phyloP scores from a whole-genome alignment of 371 early-diverging fungal genomes.

The Rhizomucor pusillus region DNA sequence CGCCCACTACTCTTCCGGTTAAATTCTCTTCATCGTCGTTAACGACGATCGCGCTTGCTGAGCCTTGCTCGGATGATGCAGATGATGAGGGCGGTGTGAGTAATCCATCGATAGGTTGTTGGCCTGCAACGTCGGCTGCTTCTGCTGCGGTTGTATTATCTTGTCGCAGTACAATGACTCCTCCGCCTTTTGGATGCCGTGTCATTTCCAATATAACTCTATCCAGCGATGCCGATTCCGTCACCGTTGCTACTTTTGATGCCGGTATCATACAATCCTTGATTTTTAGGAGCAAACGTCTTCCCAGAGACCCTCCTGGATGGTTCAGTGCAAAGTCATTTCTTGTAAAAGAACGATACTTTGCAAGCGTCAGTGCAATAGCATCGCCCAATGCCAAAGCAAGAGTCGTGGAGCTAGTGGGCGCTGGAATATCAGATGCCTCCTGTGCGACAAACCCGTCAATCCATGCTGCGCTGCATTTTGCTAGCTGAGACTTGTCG shows the following conservation, averaged over 20 bases:
- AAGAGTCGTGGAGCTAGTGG: slow-evolving; percentile 59
- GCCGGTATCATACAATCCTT: slow-evolving; percentile 30
- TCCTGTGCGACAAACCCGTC: slow-evolving; percentile 52
- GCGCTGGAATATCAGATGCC: slow-evolving; percentile 53
- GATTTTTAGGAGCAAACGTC: slow-evolving; percentile 37
- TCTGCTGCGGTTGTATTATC: neutral
- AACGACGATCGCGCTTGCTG: slow-evolving; percentile 3
- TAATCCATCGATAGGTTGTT: neutral
- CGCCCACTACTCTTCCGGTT: slow-evolving; percentile 22
- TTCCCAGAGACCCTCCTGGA: slow-evolving; percentile 62
- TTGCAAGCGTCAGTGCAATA: slow-evolving; percentile 53
- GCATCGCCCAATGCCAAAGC: slow-evolving; percentile 65
- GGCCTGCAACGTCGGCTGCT: neutral
- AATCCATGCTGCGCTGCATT: slow-evolving; percentile 59
- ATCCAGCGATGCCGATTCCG: slow-evolving; percentile 29
- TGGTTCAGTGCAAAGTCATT: slow-evolving; percentile 62
- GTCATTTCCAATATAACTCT: slow-evolving; percentile 49
- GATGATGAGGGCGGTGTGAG: slow-evolving; percentile 8
- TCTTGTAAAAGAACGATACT: slow-evolving; percentile 43
- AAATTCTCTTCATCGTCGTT: slow-evolving; percentile 5
- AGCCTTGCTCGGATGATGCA: slow-evolving; percentile 11
- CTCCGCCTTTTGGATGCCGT: slow-evolving; percentile 32
- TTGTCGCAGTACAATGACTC: slow-evolving; percentile 34
- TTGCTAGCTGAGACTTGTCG: slow-evolving; percentile 46
- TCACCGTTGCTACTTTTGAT: slow-evolving; percentile 25